Base-by-base conservation (phyloP, 2,329 filamentous ascomycete genomes). In the Cladosporium sp. region DNA sequence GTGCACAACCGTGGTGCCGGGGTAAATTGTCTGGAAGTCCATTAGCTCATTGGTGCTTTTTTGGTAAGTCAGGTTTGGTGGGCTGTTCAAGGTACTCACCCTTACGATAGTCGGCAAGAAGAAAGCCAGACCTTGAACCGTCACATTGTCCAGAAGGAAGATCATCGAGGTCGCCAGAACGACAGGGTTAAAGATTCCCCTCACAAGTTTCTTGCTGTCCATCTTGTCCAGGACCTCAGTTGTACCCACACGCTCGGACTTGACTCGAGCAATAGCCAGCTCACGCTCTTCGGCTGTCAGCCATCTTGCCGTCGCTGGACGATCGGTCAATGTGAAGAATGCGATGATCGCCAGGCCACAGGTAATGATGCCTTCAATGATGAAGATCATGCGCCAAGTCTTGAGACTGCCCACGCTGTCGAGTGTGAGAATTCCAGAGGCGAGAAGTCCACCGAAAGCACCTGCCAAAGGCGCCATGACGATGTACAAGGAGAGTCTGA, bases 391-490 rank as follows among this genome's bases (percentile, higher is more conserved):
- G 8, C 88, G 80, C 89, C 89, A 91, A 5, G 76, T 78, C 28
- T 78, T 79, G 0, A 90, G 76, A 4, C 79, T 74, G 7, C 86
- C 88, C 67, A 91, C 86, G 66, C 80, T 76, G 62, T 84, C 78
- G 1, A 92, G 80, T 2, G 79, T 86, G 23, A 91, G 80, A 68
- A 92, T 91, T 1, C 79, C 89, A 5, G 78, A 81, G 1, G 81
- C 81, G 0, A 92, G 79, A 0, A 92, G 80, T 0, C 89, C 89
- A 23, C 90, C 89, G 69, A 91, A 91, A 0, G 89, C 89, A 2
- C 89, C 89, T 0, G 89, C 89, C 0, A 92, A 80, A 0, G 89
- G 88, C 0, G 88, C 86, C 84, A 88, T 89, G 65, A 91, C 87
- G 64, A 91, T 86, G 77, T 91, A 91, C 1, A 91, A 78, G 0